Base-by-base conservation (phyloP, 2,329 filamentous ascomycete species). In the Fusarium sp. region DNA sequence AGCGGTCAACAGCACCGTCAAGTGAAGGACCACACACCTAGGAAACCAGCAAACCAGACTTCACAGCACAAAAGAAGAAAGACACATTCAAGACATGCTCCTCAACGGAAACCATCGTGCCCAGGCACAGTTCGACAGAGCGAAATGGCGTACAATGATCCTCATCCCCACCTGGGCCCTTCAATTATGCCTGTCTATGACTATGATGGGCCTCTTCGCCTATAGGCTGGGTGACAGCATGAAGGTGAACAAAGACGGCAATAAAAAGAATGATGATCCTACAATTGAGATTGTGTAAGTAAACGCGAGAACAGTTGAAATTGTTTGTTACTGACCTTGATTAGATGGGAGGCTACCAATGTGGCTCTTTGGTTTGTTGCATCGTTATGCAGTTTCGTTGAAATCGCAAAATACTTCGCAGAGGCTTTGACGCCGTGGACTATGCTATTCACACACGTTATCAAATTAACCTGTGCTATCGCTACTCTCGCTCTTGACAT, bases 351-450 rank as follows among this genome's bases (percentile, higher is more conserved):
- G 75, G 79, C 76, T 24, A 82, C 82, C 53, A 88, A 87, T 67
- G 81, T 89, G 51, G 81, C 65, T 55, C 80, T 88, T 55, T 84
- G 85, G 18, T 75, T 84, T 27, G 63, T 86, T 40, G 81, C 83
- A 1, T 81, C 86, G 8, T 34, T 84, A 32, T 81, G 85, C 74
- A 86, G 81, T 16, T 75, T 84, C 44, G 72, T 84, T 62, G 84
- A 87, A 67, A 80, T 87, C 32, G 82, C 79, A 45, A 83, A 79
- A 69, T 83, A 81, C 61, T 79, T 82, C 49, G 79, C 82, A 30
- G 85, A 88, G 74, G 81, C 83, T 2, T 75, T 89, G 57, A 88
- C 87, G 13, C 86, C 87, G 4, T 84, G 86, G 76, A 83, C 83
- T 8, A 82, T 89, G 80, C 77, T 88, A 6, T 83, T 85, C 66